Percentiles rank a stretch among this genome's conserved stretches.
phyloP scores from a whole-genome alignment of 2,329 filamentous ascomycete genomes.

The Grosmannia clavigera region DNA sequence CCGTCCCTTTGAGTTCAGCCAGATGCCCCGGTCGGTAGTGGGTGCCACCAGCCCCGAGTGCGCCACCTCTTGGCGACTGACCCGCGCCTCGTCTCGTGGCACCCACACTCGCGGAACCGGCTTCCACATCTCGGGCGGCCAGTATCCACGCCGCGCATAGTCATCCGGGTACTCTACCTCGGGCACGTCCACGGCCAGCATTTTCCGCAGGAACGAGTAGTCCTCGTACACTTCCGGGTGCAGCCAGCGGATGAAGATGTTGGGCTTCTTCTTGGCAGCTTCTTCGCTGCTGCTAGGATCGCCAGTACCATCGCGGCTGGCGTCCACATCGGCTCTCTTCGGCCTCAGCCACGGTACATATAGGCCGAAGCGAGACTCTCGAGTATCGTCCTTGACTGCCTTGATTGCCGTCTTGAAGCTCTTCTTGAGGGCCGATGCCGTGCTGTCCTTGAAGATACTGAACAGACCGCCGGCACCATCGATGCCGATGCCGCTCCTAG shows the following conservation, averaged over 20 bases:
- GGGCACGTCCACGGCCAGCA: constrained; percentile 4
- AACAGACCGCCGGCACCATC: constrained; percentile 18
- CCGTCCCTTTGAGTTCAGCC: constrained; percentile 40
- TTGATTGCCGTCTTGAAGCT: constrained; percentile 12
- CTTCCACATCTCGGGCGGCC: constrained; percentile 54
- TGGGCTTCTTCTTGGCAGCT: constrained; percentile 25
- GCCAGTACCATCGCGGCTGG: neutral
- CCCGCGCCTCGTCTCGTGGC: constrained; percentile 55
- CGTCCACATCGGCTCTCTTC: neutral
- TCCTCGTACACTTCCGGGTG: constrained; percentile 48
- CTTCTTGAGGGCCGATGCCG: constrained; percentile 12
- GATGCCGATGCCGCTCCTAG: constrained; percentile 8
- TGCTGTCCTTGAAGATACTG: constrained; percentile 14
- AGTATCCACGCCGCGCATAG: constrained; percentile 51
- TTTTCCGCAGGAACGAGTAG: constrained; percentile 43
- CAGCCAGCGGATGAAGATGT: constrained; percentile 39
- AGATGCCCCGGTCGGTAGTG: constrained; percentile 61
- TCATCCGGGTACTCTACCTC: constrained; percentile 16
- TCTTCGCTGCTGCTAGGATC: neutral
- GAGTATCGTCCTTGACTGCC: constrained; percentile 16
- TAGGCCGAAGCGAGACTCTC: constrained; percentile 14
- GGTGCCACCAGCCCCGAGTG: constrained; percentile 54
- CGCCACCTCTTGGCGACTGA: constrained; percentile 58
- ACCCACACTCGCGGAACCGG: constrained; percentile 61
- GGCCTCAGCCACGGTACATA: constrained; percentile 5